A percentile compares a stretch with the other conserved stretches of the same genome.
phyloP scores from a whole-genome alignment of 441 rosid genomes.

The Adansonia madagascariensis region DNA sequence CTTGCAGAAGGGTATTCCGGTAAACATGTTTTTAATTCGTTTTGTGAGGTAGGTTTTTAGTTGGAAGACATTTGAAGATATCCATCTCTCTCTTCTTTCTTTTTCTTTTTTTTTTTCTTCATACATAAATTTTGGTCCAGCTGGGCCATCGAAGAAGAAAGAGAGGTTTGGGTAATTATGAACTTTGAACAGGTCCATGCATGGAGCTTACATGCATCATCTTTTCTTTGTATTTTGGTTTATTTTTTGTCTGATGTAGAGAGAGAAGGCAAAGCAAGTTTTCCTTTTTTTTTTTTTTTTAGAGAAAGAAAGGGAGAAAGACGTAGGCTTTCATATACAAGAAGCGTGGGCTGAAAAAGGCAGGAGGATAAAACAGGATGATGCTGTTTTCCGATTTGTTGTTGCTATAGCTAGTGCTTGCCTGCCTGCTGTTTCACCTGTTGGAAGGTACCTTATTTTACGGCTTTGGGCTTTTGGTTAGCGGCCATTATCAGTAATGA shows the following conservation, averaged over 20 bases:
- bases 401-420: constrained; percentile 13
- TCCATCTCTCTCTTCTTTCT: constrained; percentile 33
- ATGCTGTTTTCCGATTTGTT: constrained; percentile 38
- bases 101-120: constrained; percentile 31
- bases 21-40: constrained; percentile 27
- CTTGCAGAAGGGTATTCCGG: constrained; percentile 76
- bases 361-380: constrained; percentile 35
- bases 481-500: constrained; percentile 16
- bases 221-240: constrained; percentile 24
- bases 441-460: constrained; percentile 33
- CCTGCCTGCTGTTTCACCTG: constrained; percentile 20
- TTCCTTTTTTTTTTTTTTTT: neutral
- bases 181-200: constrained; percentile 23
- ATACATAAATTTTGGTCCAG: constrained; percentile 55
- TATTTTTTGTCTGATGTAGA: constrained; percentile 25
- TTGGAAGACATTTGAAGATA: constrained; percentile 52
- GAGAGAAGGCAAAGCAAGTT: constrained; percentile 21
- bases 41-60: constrained; percentile 46
- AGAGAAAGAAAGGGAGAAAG: constrained; percentile 25
- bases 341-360: constrained; percentile 24
- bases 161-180: constrained; percentile 30
- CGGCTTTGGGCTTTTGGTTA: constrained; percentile 31
- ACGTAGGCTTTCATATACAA: constrained; percentile 7
- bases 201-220: constrained; percentile 42
- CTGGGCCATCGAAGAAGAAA: constrained; percentile 58